phyloP scores from a whole-genome alignment of 306 rosid species.

The Morella rubra region DNA sequence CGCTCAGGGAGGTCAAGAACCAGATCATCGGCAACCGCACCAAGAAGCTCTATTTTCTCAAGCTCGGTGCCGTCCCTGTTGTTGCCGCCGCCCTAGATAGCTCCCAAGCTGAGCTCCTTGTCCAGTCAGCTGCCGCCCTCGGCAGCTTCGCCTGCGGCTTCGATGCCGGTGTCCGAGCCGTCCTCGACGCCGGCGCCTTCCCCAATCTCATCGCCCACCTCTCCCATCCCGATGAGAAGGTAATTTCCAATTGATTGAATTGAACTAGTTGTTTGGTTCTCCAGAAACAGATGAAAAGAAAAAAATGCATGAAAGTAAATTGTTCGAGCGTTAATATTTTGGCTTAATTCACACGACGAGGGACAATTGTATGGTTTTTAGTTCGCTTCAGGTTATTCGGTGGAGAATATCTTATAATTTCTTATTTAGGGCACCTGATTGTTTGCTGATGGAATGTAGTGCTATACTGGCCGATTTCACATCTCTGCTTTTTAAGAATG shows the following conservation, averaged over 20 bases:
- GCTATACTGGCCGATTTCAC: not conserved
- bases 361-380: not conserved
- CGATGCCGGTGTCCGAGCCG: constrained; percentile 82
- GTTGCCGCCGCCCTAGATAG: constrained; percentile 53
- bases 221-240: constrained; percentile 71
- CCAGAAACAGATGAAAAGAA: constrained; percentile 9
- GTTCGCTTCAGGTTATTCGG: not conserved
- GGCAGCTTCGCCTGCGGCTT: constrained; percentile 95
- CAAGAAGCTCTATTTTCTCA: constrained; percentile 77
- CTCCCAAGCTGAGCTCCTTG: constrained; percentile 49
- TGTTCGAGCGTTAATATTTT: not conserved
- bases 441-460: not conserved
- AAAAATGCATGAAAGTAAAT: constrained; percentile 15
- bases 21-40: constrained; percentile 97
- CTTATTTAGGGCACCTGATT: too few relatives aligned
- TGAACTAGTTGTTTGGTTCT: constrained; percentile 6
- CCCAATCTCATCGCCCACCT: constrained; percentile 62
- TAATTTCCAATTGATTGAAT: constrained; percentile 24
- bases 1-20: constrained; percentile 85
- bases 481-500: not conserved
- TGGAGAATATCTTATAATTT: not conserved
- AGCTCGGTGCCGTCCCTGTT: constrained; percentile 77
- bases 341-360: not conserved
- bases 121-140: constrained; percentile 83
- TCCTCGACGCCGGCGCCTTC: constrained; percentile 75